These are phyloP conservation scores for Erucastrum elatum DNA, from an alignment of 345 rosid species.

Conservation along the genomic window DNA sequence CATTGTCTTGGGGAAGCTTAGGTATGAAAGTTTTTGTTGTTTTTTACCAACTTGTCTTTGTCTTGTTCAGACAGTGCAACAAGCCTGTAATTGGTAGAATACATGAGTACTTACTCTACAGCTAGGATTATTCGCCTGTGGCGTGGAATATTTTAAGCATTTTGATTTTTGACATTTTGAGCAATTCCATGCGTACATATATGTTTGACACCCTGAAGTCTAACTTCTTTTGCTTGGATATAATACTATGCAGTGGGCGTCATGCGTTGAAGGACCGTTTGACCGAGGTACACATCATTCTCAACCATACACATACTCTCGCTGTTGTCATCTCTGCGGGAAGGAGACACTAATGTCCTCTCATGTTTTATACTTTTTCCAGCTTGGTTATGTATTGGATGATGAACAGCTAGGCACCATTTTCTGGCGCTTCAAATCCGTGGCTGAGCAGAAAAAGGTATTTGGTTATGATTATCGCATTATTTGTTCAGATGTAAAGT, in stretches of 20 bases:
- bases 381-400: slow-evolving; percentile 87
- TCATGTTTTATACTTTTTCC: slow-evolving; percentile 32
- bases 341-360: slow-evolving; percentile 19
- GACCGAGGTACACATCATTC: slow-evolving; percentile 55
- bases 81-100: neutral
- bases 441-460: slow-evolving; percentile 93
- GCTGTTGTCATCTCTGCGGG: neutral
- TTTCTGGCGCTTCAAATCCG: slow-evolving; percentile 87
- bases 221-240: slow-evolving; percentile 22
- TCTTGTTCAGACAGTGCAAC: slow-evolving; percentile 19
- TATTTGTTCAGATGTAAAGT: neutral
- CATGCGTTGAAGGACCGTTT: slow-evolving; percentile 81
- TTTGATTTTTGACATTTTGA: neutral
- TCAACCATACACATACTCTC: neutral
- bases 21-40: slow-evolving; percentile 43
- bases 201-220: slow-evolving; percentile 1
- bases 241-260: slow-evolving; percentile 65
- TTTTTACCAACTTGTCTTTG: too few species aligned
- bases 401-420: slow-evolving; percentile 68
- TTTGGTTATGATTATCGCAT: neutral
- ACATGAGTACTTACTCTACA: neutral
- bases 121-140: neutral
- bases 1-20: slow-evolving; percentile 90
- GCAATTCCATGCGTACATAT: neutral
- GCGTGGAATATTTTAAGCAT: neutral